Percentiles rank a stretch among this genome's conserved stretches.
Evolutionary conservation across 768 basidiomycete species (phyloP).

Genomic region (Rhodosporidiobolus odoratus): DNA sequence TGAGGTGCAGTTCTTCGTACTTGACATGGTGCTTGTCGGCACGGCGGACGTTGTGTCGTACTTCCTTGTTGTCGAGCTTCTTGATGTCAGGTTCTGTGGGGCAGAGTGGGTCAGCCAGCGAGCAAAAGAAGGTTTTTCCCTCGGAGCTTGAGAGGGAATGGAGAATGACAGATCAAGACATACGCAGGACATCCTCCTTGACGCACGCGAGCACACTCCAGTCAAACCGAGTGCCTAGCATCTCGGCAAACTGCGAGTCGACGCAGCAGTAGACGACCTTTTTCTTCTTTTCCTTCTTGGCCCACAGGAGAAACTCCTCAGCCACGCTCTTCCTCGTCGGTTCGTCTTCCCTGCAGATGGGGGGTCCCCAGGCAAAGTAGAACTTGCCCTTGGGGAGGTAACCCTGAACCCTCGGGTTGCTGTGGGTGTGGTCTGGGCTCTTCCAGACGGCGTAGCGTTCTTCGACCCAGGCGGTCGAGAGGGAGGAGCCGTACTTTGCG

Average conservation of each 20-base stretch:
- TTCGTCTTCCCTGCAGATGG: constrained; percentile 18
- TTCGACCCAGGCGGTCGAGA: constrained; percentile 34
- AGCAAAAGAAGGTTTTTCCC: too few relatives aligned
- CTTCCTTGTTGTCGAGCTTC: constrained; percentile 33
- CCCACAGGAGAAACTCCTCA: constrained; percentile 22
- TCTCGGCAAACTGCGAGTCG: constrained; percentile 21
- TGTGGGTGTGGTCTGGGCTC: constrained; percentile 6
- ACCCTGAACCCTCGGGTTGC: constrained; percentile 27
- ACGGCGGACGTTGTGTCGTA: constrained; percentile 24
- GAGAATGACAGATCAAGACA: background rate
- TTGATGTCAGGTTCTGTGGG: constrained; percentile 33
- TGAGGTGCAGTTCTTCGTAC: constrained; percentile 25
- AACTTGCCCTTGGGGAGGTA: constrained; percentile 28
- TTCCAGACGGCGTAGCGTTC: constrained; percentile 32
- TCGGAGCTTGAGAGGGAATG: background rate
- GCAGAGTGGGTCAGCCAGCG: background rate
- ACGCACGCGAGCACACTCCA: constrained; percentile 28
- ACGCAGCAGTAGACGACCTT: constrained; percentile 26
- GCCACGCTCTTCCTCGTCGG: constrained; percentile 9
- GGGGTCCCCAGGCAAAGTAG: constrained; percentile 37
- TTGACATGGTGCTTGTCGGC: constrained; percentile 22
- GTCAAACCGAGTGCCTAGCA: constrained; percentile 12
- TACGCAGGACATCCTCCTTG: constrained; percentile 32
- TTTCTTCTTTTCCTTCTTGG: constrained; percentile 14
- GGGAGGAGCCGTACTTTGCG: constrained; percentile 26